Evolutionary conservation across 2,329 filamentous ascomycete species (phyloP), one percentile per base, ranked within the genome.

Genomic region (Fusarium sp.): DNA sequence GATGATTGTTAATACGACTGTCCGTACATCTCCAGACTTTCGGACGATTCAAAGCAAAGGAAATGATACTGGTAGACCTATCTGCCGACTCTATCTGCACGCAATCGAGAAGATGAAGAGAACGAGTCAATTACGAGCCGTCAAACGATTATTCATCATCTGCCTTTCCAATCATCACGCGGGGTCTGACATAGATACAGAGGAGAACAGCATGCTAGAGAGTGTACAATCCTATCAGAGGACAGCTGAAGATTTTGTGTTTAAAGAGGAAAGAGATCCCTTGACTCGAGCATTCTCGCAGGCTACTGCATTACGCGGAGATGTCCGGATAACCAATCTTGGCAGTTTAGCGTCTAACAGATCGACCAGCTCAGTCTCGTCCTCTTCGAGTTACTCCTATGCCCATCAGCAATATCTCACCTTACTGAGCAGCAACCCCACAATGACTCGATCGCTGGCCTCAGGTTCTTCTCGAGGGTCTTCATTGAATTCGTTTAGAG

Each of bases 1-100:
- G 12, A 26, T 45, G 0, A 45, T 45, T 45, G 11, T 45, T 24
- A 24, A 24, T 24, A 24, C 24, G 0, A 8, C 41, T 12, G 41
- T 5, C 3, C 1, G 1, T 1, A 3, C 0, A 18, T 44, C 4
- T 24, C n/a, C n/a, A 18, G 15, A 12, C 0, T 24, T 44, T 5
- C 1, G 41, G 4, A 5, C 6, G 1, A 18, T 44, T 1, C 3
- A 1, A 24, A 0, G 15, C 2, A 18, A 18, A 8, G 10, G 7
- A 44, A 2, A 18, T 0, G 7, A 8, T 44, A 0, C 4, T 8
- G 10, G 0, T 3, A 13, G 4, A 4, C 3, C 0, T 9, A 45
- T 45, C 42, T 45, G 17, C n/a, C 0, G 11, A 17, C 7, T 20
- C 5, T 45, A 45, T 45, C 3, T 45, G 11, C 42, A 9, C 0